Evolutionary conservation across 75 land plant genomes (phyloP).

Genomic region (Adiantum capillusveneris): DNA sequence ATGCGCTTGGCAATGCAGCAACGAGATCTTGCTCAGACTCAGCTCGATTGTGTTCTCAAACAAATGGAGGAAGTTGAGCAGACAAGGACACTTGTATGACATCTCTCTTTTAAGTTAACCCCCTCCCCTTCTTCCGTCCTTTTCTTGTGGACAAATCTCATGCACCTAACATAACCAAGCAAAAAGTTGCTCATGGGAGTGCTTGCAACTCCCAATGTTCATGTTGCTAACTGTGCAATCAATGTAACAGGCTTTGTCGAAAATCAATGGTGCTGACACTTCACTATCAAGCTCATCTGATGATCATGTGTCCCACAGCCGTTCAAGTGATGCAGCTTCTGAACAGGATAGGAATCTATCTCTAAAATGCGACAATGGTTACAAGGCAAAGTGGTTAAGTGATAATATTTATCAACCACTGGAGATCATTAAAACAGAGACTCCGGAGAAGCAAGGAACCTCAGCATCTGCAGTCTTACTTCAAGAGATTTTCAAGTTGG

Average conservation of each 20-base stretch:
- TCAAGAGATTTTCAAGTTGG: conserved; percentile 91
- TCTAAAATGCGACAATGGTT: no score
- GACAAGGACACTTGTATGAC: not conserved
- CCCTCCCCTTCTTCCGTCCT: no score
- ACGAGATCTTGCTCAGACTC: conserved; percentile 77
- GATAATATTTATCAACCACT: no score
- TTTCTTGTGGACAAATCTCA: no score
- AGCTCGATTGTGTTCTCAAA: conserved; percentile 56
- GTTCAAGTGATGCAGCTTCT: not conserved
- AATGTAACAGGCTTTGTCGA: not conserved
- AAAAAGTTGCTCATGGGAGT: no score
- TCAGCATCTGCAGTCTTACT: conserved; percentile 74
- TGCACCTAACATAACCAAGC: no score
- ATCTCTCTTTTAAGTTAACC: no score
- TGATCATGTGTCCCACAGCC: not conserved
- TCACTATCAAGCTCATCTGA: conserved; percentile 1
- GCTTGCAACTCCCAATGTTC: no score
- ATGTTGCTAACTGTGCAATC: not conserved
- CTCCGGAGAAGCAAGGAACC: conserved; percentile 12
- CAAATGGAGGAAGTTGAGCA: conserved; percentile 23
- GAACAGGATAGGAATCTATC: not conserved
- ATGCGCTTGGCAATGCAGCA: conserved; percentile 63
- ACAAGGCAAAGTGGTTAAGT: no score
- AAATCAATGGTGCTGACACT: not conserved
- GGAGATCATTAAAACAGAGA: not conserved